A percentile compares a stretch with the other conserved stretches of the same genome.
These are phyloP conservation scores for Capsella bursapastoris DNA, from an alignment of 345 rosid genomes.

Conservation along the genomic window DNA sequence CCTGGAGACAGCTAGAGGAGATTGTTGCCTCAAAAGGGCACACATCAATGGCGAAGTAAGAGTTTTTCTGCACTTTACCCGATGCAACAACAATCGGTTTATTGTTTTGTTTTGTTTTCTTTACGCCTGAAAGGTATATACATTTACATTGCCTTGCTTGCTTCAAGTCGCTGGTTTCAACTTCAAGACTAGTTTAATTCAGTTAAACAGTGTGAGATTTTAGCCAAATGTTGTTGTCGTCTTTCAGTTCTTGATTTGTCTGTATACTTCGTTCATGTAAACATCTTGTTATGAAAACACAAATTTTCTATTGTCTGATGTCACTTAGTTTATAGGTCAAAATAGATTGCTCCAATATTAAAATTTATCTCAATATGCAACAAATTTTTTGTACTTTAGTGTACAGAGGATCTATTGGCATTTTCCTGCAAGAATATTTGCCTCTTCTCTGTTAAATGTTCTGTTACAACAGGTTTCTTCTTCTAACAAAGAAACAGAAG, in stretches of 20 bases:
- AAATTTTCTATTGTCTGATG: slow-evolving; percentile 30
- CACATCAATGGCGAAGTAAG: slow-evolving; percentile 42
- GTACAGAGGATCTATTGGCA: slow-evolving; percentile 34
- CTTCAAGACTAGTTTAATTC: slow-evolving; percentile 25
- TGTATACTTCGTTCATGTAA: slow-evolving; percentile 35
- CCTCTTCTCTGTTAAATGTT: slow-evolving; percentile 22
- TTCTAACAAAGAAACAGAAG: slow-evolving; percentile 7
- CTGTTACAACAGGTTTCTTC: slow-evolving; percentile 14
- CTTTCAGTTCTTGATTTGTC: slow-evolving; percentile 35
- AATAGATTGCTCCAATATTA: slow-evolving; percentile 21
- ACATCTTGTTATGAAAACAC: slow-evolving; percentile 14
- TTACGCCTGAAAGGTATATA: slow-evolving; percentile 41
- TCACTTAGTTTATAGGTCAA: slow-evolving; percentile 5
- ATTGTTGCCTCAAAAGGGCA: slow-evolving; percentile 58
- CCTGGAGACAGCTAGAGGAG: slow-evolving; percentile 72
- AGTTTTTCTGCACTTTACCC: slow-evolving; percentile 12
- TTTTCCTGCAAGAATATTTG: slow-evolving; percentile 38
- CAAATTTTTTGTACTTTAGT: slow-evolving; percentile 25
- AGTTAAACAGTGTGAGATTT: slow-evolving; percentile 34
- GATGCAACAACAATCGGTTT: neutral
- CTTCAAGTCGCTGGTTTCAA: slow-evolving; percentile 33
- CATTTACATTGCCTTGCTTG: slow-evolving; percentile 24
- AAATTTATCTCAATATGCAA: neutral
- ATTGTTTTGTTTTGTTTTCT: slow-evolving; percentile 25
- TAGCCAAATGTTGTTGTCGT: slow-evolving; percentile 32